Base-by-base conservation (phyloP, 257 asterid species). In the Jacaranda copaia region DNA sequence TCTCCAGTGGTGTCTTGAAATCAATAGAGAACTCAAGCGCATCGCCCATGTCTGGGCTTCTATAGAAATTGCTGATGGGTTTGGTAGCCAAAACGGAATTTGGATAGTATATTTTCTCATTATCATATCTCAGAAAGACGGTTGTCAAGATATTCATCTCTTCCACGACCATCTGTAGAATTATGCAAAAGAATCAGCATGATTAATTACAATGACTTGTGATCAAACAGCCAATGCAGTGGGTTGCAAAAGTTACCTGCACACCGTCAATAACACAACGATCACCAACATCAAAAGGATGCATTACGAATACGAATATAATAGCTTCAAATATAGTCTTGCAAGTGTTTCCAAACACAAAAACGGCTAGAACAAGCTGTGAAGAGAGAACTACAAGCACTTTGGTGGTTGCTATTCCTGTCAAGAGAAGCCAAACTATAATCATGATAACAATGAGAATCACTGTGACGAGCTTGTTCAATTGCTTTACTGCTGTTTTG, bases 1-100 rank as follows among this genome's bases (percentile, higher is more conserved):
- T 88, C 82, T 94, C 93, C 74, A 92, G 4, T 4, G 93, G 87
- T 13, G 97, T 90, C 84, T 70, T 90, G 90, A 89, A 94, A 84
- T 88, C 96, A 46, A 93, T 82, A 62, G 84, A 87, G 90, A 93
- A 93, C 74, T 91, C 95, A 4, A 93, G 63, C 1, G 82, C 43
- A 79, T 93, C 98, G 12, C 96, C 88, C 98, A 93, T 93, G 79
- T 93, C 97, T 0, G 98, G 98, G 87, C 98, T 93, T 82, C 98
- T 83, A 56, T 88, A 90, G 89, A 85, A 89, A 82, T 93, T 93
- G 93, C 97, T 85, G 18, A 93, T 90, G 7, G 98, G 89, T 79
- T 93, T 93, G 49, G 90, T 84, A 9, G 97, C 90, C 86, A 93
- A 83, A 60, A 93, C 96, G 3, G 93, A 84, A 78, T 92, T 93